phyloP scores from a whole-genome alignment of 2,329 filamentous ascomycete species.

The Scolecobasidium constrictum region DNA sequence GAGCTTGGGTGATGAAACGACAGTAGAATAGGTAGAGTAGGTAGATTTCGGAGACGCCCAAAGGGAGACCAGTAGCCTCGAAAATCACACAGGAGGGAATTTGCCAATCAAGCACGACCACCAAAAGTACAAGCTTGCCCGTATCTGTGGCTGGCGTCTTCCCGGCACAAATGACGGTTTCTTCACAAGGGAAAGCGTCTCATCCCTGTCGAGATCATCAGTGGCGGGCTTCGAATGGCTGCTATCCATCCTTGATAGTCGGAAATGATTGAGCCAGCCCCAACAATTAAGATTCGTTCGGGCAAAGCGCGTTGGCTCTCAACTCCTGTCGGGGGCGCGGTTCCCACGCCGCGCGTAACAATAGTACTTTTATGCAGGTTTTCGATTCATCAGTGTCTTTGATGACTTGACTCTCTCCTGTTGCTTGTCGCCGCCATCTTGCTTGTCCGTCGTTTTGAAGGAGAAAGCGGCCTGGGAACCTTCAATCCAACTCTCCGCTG shows the following conservation, averaged over 20 bases:
- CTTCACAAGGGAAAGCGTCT: not conserved
- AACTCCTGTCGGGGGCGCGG: not conserved
- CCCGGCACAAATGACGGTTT: not conserved
- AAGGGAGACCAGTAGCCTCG: no score
- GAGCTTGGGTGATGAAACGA: no score
- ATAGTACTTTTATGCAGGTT: not conserved
- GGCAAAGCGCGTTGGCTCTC: not conserved
- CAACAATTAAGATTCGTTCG: not conserved
- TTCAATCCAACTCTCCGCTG: no score
- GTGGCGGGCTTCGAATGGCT: not conserved
- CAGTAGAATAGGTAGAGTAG: no score
- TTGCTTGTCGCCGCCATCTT: not conserved
- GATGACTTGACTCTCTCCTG: no score
- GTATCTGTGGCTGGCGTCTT: not conserved
- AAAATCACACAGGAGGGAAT: no score
- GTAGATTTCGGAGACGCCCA: no score
- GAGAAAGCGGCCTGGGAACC: no score
- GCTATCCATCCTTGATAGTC: not conserved
- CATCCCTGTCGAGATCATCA: not conserved
- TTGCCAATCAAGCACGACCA: no score
- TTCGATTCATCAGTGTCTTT: no score
- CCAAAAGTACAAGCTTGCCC: not conserved
- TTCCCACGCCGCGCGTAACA: not conserved
- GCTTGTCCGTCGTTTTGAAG: not conserved
- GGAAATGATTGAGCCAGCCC: not conserved